Base-by-base conservation (phyloP, 177 flowering plant genomes). In the Vitis hybrid region DNA sequence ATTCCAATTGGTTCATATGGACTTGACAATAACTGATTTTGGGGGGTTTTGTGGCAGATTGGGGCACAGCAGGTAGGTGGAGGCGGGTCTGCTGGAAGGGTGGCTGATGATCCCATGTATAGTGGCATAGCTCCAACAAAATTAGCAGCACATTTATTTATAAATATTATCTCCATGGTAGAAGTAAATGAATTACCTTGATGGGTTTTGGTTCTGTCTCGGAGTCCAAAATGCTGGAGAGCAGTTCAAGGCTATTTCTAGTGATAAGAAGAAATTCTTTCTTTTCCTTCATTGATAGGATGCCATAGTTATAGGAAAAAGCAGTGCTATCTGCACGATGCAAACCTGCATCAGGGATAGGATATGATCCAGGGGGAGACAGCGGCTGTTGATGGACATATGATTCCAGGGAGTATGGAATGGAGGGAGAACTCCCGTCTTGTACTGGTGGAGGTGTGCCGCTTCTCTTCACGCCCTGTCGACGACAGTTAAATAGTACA, bases 221-320 rank as follows among this genome's bases (percentile, higher is more conserved):
- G 17, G 90, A 70, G 64, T 76, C 81, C 77, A 89, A 73, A 50
- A 93, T 85, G 84, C 89, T 85, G 49, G 91, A 87, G 57, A 93
- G 86, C 63, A 93, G 67, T 57, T 93, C 98, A 54, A 86, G 84
- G 74, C 90, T 90, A 74, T 91, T 93, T 20, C 91, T 80, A 65
- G 95, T 82, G n/a, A 84, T 72, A 13, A 72, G 84, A 56, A 93
- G 82, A 73, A 83, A 73, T 70, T 90, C 91, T 73, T 85, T 90
- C 82, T 83, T 91, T 69, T 87, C 90, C 73, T 90, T 91, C 55
- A 54, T 67, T 2, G 95, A 82, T 52, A 81, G 72, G 58, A 57
- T 71, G 58, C 77, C 82, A 70, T 71, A 77, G 65, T 67, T 76
- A 67, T 74, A 73, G 20, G 77, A 61, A 67, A 79, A 51, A 48